Conservation (phyloP, 768 basidiomycete genomes). For the Lactifluus subvellereus region DNA sequence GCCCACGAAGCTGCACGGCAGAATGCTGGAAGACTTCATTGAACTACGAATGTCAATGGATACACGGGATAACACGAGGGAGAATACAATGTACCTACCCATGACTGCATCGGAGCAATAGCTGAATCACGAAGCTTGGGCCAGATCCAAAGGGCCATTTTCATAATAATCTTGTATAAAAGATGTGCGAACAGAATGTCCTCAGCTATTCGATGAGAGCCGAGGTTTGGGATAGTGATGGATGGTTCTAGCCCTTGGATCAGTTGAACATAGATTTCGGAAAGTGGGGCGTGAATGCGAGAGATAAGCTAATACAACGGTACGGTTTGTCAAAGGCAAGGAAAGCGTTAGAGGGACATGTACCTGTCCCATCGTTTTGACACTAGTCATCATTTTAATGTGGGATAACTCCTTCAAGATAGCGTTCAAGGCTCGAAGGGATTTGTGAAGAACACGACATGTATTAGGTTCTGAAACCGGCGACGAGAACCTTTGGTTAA, state of each 20-base stretch:
- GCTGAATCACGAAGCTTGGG: slow-evolving; percentile 31
- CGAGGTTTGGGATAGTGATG: slow-evolving; percentile 34
- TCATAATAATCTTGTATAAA: slow-evolving; percentile 68
- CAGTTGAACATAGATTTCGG: slow-evolving; percentile 54
- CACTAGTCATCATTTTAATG: slow-evolving; percentile 64
- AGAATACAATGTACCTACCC: slow-evolving; percentile 39
- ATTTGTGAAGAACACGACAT: slow-evolving; percentile 49
- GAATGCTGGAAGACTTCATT: slow-evolving; percentile 56
- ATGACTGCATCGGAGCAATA: slow-evolving; percentile 40
- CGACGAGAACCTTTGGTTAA: slow-evolving; percentile 44
- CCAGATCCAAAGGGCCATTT: slow-evolving; percentile 72
- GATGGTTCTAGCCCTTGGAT: slow-evolving; percentile 35
- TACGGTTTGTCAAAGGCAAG: not conserved
- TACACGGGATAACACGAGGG: slow-evolving; percentile 1
- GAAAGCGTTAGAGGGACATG: slow-evolving; percentile 16
- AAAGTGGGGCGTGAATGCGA: slow-evolving; percentile 49
- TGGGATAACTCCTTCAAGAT: slow-evolving; percentile 65
- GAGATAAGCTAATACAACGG: slow-evolving; percentile 44
- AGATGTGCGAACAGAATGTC: slow-evolving; percentile 58
- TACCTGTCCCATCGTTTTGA: slow-evolving; percentile 62
- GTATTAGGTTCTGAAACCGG: slow-evolving; percentile 36
- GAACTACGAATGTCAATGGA: slow-evolving; percentile 39
- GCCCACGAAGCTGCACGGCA: slow-evolving; percentile 45
- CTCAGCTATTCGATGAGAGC: slow-evolving; percentile 36
- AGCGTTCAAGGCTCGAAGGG: slow-evolving; percentile 57